Evolutionary conservation across 129 eudicot species (phyloP).

Genomic region (Saposhnikovia divaricata): DNA sequence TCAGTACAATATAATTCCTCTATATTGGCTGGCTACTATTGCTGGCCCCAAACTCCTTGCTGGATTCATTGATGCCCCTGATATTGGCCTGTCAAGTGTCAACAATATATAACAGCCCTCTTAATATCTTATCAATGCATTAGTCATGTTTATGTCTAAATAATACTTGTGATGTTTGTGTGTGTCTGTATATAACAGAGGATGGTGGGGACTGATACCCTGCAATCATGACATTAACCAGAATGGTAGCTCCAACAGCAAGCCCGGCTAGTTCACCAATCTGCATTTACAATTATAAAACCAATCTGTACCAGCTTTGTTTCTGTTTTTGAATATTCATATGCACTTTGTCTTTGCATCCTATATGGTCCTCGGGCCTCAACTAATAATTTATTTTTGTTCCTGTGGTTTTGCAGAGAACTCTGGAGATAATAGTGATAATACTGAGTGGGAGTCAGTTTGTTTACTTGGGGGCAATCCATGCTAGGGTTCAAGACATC

Average conservation of each 20-base stretch:
- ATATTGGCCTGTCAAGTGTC: conserved; percentile 87
- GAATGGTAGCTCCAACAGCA: conserved; percentile 72
- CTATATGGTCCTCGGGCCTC: no score
- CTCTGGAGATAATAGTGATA: no score
- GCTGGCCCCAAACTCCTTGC: conserved; percentile 94
- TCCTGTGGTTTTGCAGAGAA: no score
- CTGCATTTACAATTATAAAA: conserved; percentile 29
- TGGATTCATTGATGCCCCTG: conserved; percentile 98
- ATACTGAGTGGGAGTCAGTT: no score
- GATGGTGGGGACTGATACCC: conserved; percentile 38
- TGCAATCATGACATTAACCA: conserved; percentile 79
- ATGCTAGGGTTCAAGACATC: no score
- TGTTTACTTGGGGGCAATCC: no score
- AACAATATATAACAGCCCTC: not conserved
- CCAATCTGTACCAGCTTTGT: no score
- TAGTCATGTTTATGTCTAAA: not conserved
- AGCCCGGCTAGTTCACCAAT: conserved; percentile 88
- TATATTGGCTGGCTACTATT: conserved; percentile 46
- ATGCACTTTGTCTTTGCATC: no score
- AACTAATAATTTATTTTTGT: no score
- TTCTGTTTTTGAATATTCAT: no score
- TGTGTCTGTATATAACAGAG: not conserved
- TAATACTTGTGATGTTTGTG: not conserved
- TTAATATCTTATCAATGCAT: not conserved
- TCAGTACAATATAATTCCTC: conserved; percentile 19